Conservation (phyloP, 2,329 filamentous ascomycete species). For the Penicillium brasilianum region DNA sequence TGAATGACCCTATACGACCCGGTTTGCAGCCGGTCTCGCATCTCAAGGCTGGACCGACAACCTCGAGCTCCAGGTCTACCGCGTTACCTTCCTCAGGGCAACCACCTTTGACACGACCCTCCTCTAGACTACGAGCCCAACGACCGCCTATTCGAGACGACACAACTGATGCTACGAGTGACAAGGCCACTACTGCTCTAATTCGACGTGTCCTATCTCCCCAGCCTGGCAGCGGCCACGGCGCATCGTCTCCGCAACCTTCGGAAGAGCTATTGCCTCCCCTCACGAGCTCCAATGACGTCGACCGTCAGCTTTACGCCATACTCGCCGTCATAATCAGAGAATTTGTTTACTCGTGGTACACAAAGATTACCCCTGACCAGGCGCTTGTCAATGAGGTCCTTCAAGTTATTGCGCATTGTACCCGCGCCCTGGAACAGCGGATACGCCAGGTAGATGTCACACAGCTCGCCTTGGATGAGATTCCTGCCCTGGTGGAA, state of each 20-base stretch:
- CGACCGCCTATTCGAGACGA: constrained; percentile 46
- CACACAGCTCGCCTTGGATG: constrained; percentile 81
- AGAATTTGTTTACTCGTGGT: constrained; percentile 93
- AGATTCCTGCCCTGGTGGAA: constrained; percentile 81
- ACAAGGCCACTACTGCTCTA: constrained; percentile 78
- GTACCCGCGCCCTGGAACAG: constrained; percentile 85
- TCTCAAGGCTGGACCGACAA: constrained; percentile 44
- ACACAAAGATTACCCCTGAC: constrained; percentile 88
- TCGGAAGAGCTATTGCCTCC: constrained; percentile 86
- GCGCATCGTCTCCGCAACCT: constrained; percentile 62
- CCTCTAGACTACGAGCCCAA: constrained; percentile 37
- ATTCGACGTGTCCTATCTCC: constrained; percentile 84
- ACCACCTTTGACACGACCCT: constrained; percentile 35
- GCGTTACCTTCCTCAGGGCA: constrained; percentile 35
- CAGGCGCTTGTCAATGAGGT: constrained; percentile 86
- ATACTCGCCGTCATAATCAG: constrained; percentile 86
- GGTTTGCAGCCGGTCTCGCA: constrained; percentile 48
- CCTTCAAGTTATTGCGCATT: constrained; percentile 89
- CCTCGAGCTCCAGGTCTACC: constrained; percentile 44
- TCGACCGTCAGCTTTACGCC: constrained; percentile 91
- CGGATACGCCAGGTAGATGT: constrained; percentile 81
- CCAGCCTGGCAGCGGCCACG: constrained; percentile 55
- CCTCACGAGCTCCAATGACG: constrained; percentile 89
- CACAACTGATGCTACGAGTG: constrained; percentile 62
- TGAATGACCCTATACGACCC: constrained; percentile 44